Evolutionary conservation across 1,284 basidiomycete genomes (phyloP), one percentile per base, ranked within the genome.

Genomic region (Ustilago nuda): DNA sequence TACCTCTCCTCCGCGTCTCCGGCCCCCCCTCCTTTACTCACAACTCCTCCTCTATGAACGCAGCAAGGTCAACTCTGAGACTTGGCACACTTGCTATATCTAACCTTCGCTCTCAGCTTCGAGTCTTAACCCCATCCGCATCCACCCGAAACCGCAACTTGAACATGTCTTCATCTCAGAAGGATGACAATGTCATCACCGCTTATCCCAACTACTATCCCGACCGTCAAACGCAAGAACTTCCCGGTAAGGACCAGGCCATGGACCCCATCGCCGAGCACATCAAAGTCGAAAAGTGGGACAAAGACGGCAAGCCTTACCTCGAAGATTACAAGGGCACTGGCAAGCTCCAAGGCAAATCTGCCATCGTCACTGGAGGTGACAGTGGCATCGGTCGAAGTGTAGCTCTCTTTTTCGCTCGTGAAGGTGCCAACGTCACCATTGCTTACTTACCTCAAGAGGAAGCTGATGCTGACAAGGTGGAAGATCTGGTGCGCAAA

Each of bases 351-450:
- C 82, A 88, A 81, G 89, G 88, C 41, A 91, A 91, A 86, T 89
- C 88, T 13, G 90, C 89, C 4, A 86, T 92, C 56, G 86, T 92
- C 68, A 91, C 88, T 7, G 88, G 88, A 39, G 89, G 88, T 35
- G 89, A 90, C 79, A 89, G 88, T 33, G 89, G 91, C n/a, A 91
- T 91, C 58, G 91, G 91, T 8, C 88, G 90, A 32, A 84, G 89
- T 0, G 89, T 89, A 1, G 90, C 90, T 9, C 87, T 90, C 66
- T 88, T 90, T 83, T 91, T 90, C 75, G 90, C 90, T 1, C 87
- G 90, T 17, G 91, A 92, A 81, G 91, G 91, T 2, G 88, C 89
- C 15, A 90, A 90, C 56, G 88, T 92, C n/a, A 90, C 90, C 0
- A 90, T 92, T 68, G 88, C 88, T n/a, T 89, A 91, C 83, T 87